Evolutionary conservation across 2,329 filamentous ascomycete species (phyloP).

Genomic region (Periconia digitata): DNA sequence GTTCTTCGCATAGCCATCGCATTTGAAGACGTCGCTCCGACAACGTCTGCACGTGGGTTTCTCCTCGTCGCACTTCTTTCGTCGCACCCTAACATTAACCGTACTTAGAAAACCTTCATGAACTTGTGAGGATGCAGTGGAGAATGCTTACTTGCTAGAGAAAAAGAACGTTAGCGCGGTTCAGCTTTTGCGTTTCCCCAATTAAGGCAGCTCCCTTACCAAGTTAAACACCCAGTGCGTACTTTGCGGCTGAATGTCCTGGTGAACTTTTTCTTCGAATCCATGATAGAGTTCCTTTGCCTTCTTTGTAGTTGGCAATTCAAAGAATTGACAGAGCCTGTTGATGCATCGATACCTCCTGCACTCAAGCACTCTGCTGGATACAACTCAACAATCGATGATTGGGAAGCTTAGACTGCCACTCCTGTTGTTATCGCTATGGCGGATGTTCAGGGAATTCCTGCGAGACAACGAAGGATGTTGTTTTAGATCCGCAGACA

Average conservation of each 20-base stretch:
- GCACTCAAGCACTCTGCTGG: no score
- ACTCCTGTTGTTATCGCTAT: no score
- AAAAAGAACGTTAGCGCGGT: background rate
- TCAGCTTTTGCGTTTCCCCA: background rate
- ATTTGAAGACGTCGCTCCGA: slow-evolving; percentile 7
- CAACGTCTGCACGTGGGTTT: slow-evolving; percentile 13
- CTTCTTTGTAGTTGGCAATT: no score
- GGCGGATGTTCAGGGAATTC: no score
- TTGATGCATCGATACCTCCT: no score
- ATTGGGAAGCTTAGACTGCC: no score
- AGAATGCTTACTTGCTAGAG: background rate
- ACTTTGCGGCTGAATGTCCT: slow-evolving; percentile 1
- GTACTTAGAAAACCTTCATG: background rate
- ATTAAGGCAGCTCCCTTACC: slow-evolving; percentile 5
- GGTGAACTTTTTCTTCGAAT: background rate
- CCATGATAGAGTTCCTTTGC: no score
- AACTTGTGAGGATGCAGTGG: background rate
- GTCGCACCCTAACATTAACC: slow-evolving; percentile 2
- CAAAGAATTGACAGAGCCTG: no score
- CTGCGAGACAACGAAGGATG: no score
- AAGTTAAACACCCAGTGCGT: slow-evolving; percentile 13
- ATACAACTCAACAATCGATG: no score
- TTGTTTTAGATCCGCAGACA: no score
- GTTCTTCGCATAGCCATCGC: slow-evolving; percentile 8
- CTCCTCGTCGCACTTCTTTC: slow-evolving; percentile 15